Base-by-base conservation (phyloP, 805 yeast genomes). In the Nakazawaea peltata region DNA sequence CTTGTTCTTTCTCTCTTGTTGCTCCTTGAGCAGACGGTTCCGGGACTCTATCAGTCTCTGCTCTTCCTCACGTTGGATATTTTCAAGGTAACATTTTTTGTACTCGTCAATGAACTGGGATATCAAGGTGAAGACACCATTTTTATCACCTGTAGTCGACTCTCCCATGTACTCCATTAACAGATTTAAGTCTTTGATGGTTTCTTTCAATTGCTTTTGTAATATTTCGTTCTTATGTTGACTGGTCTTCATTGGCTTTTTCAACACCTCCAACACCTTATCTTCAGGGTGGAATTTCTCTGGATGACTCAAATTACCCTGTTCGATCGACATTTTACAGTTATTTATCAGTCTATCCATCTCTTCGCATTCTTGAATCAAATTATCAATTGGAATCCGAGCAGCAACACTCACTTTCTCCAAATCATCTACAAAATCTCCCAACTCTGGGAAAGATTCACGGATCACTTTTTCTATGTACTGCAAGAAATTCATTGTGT, bases 161-260 rank as follows among this genome's bases (percentile, higher is more conserved):
- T 92, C 98, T n/a, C 97, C 97, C 52, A 84, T 92, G 46, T 72
- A 77, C 43, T 69, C 69, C 94, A 92, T 81, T 43, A 87, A 63
- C 23, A 69, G 65, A 35, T 74, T 74, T 50, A 82, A 83, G 41
- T 81, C 85, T 29, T 70, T 62, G 37, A 78, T 57, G 0, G 90
- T 76, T 17, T 74, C 59, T 37, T 67, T 69, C 19, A 80, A 63
- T 44, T 82, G 88, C 36, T 76, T 74, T 30, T 70, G 69, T 28
- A 92, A 57, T 26, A 79, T 59, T 14, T 74, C 74, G 33, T 77
- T 74, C 56, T 84, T 85, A 32, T 71, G 68, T 37, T 80, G 67
- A 2, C 97, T 96, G 33, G 72, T 77, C 15, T 87, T 84, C 30
- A 94, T 54, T 10, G 77, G 79, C 6, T 81, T 76, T 19, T 17